These are phyloP conservation scores for Cercospora citrullina DNA, from an alignment of 2,329 filamentous ascomycete species.

Conservation along the genomic window DNA sequence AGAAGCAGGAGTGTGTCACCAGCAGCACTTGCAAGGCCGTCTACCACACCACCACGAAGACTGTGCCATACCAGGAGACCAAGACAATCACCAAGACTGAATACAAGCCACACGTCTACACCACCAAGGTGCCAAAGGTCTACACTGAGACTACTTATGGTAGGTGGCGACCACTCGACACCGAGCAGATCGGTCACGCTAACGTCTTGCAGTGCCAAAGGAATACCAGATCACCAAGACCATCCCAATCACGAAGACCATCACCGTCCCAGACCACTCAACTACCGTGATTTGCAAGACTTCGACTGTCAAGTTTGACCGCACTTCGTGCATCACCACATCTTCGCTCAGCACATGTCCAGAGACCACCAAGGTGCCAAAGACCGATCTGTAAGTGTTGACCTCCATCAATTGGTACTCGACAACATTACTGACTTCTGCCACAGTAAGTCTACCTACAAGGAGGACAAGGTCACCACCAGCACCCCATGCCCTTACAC, in stretches of 20 bases:
- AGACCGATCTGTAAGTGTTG: constrained; percentile 15
- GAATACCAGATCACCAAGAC: constrained; percentile 23
- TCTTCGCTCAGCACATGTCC: constrained; percentile 15
- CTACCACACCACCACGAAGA: constrained; percentile 23
- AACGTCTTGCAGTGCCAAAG: neutral
- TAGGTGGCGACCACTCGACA: neutral
- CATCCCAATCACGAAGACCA: constrained; percentile 18
- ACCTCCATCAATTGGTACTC: neutral
- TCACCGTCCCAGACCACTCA: constrained; percentile 22
- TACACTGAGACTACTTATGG: constrained; percentile 15
- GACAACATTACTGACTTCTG: neutral
- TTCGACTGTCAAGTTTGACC: constrained; percentile 16
- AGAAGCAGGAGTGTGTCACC: constrained; percentile 18
- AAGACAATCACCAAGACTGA: constrained; percentile 23
- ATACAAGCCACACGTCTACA: constrained; percentile 18
- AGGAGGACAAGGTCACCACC: constrained; percentile 15
- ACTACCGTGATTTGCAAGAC: constrained; percentile 23
- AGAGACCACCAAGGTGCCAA: constrained; percentile 12
- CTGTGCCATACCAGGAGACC: constrained; percentile 18
- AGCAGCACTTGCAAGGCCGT: constrained; percentile 22
- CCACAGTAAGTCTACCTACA: constrained; percentile 10
- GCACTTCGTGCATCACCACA: constrained; percentile 17
- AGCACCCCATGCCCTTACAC: constrained; percentile 18
- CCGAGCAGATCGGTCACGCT: neutral
- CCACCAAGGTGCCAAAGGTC: constrained; percentile 16